Evolutionary conservation across 495 filamentous ascomycete species (phyloP).

Genomic region (Opeltia flavorubescens): DNA sequence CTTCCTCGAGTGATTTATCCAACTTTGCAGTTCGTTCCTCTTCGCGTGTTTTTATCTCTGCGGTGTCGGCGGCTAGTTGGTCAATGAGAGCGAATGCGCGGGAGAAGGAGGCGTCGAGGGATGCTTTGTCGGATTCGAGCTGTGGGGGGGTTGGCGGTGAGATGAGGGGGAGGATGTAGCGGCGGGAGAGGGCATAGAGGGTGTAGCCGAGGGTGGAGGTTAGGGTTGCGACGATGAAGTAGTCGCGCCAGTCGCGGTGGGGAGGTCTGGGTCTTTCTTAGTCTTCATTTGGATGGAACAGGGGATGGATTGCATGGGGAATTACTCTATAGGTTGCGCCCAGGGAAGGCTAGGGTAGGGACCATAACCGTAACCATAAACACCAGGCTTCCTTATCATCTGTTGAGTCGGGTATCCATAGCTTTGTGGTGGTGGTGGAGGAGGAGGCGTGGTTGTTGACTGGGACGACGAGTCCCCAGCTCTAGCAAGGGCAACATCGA

Average conservation of each 20-base stretch:
- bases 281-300: too few relatives aligned
- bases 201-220: constrained; percentile 77
- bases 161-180: constrained; percentile 82
- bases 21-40: constrained; percentile 70
- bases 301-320: too few relatives aligned
- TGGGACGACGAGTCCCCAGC: constrained; percentile 42
- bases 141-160: constrained; percentile 87
- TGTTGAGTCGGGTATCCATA: constrained; percentile 32
- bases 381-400: constrained; percentile 36
- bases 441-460: constrained; percentile 23
- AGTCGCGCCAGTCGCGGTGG: constrained; percentile 89
- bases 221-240: constrained; percentile 95
- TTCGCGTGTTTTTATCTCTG: constrained; percentile 72
- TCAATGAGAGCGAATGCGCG: constrained; percentile 85
- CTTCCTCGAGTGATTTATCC: constrained; percentile 66
- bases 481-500: constrained; percentile 69
- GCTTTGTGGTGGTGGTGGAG: constrained; percentile 24
- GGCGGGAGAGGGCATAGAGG: constrained; percentile 64
- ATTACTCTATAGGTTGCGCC: constrained; percentile 44
- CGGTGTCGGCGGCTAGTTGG: constrained; percentile 79
- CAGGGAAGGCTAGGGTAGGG: constrained; percentile 53
- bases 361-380: constrained; percentile 51
- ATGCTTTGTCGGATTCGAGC: constrained; percentile 80
- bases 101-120: constrained; percentile 82
- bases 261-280: too few relatives aligned